A percentile compares a stretch with the other conserved stretches of the same genome.
phyloP scores from a whole-genome alignment of 768 basidiomycete genomes.

The Pleurotus cornucopiae region DNA sequence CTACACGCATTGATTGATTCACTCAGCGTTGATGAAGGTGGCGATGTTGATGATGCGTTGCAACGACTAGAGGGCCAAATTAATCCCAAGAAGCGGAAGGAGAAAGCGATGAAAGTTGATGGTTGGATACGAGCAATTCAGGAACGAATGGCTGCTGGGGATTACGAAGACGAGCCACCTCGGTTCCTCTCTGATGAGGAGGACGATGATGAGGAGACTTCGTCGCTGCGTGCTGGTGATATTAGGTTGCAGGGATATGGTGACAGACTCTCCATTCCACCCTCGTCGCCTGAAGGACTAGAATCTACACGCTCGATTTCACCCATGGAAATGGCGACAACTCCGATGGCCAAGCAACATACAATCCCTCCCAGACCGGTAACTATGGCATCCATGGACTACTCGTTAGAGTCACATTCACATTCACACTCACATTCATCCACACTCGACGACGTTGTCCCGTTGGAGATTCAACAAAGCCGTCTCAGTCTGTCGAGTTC shows the following conservation, averaged over 20 bases:
- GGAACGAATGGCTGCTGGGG: conserved; percentile 59
- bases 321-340: conserved; percentile 18
- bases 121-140: conserved; percentile 76
- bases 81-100: conserved; percentile 64
- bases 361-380: conserved; percentile 21
- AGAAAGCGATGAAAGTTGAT: conserved; percentile 74
- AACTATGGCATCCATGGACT: conserved; percentile 19
- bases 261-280: conserved; percentile 11
- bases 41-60: conserved; percentile 82
- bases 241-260: conserved; percentile 15
- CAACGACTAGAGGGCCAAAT: conserved; percentile 82
- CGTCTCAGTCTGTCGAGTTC: conserved; percentile 36
- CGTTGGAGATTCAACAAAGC: conserved; percentile 62
- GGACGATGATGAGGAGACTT: conserved; percentile 25
- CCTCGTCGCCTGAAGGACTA: background rate
- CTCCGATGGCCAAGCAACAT: conserved; percentile 31
- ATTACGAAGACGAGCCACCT: conserved; percentile 61
- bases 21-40: conserved; percentile 66
- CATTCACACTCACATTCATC: conserved; percentile 41
- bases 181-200: conserved; percentile 48
- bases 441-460: conserved; percentile 57
- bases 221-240: conserved; percentile 12
- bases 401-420: background rate
- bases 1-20: conserved; percentile 74
- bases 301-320: background rate